Base-by-base conservation (phyloP, 2,329 filamentous ascomycete genomes). In the Endoconidiophora laricicola region DNA sequence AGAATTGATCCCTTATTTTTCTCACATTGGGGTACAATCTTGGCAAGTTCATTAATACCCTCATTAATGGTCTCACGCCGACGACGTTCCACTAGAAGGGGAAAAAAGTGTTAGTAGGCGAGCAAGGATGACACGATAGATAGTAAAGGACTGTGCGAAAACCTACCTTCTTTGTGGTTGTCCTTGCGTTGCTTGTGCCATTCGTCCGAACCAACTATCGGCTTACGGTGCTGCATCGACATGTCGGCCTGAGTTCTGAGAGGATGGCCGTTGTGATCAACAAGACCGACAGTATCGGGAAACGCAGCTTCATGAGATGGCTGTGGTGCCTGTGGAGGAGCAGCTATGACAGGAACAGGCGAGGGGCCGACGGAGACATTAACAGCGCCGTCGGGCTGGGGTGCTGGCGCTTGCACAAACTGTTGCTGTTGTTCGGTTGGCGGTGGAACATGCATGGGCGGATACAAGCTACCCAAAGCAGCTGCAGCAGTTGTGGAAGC, bases 1-100 rank as follows among this genome's bases (percentile, higher is more conserved):
- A 98, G 71, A 56, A 98, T 96, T 2, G 87, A 93, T 0, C 91
- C 91, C 67, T 98, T 98, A 71, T 98, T 96, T 73, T 96, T 98
- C 66, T 98, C 91, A 60, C 90, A 95, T 12, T 87, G 87, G 0
- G 91, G 91, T 0, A 98, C 91, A 57, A 98, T 94, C 69, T 95
- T 96, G 57, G 90, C 86, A 26, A 98, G 77, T 65, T 96, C 91
- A 61, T 95, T 96, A 58, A 98, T 98, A 46, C 91, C 91, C 66
- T 98, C 91, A 57, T 98, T 98, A 63, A 98, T 98, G 0, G 91
- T 95, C 66, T 98, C 91, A 55, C 91, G 85, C 42, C 91, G 86
- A 53, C 91, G 86, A 54, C 91, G 86, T 67, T 98, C 91, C 55
- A 98, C 91, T 96, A 26, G 26, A 29, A 29, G 12, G 14, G 41